Evolutionary conservation across 2,329 filamentous ascomycete species (phyloP).

Genomic region (Fusarium protoensiforme): DNA sequence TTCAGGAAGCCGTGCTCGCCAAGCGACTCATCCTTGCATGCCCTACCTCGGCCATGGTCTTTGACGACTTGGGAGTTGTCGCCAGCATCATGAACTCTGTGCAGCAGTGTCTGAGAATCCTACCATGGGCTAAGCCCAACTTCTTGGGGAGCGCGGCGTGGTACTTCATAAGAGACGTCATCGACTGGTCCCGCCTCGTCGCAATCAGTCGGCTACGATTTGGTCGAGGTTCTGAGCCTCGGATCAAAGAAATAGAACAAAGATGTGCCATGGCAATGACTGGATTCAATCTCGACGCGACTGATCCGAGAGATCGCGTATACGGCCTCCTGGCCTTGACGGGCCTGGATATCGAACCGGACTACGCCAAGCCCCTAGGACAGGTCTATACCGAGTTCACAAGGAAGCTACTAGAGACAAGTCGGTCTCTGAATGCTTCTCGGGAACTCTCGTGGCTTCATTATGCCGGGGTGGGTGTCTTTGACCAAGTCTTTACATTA

Average conservation of each 20-base stretch:
- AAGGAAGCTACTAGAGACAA: background rate
- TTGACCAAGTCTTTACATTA: background rate
- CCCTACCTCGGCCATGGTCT: background rate
- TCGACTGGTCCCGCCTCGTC: background rate
- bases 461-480: background rate
- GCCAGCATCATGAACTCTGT: background rate
- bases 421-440: background rate
- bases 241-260: background rate
- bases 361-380: background rate
- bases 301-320: background rate
- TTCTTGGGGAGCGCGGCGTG: background rate
- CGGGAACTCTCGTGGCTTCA: background rate
- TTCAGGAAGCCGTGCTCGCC: background rate
- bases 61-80: background rate
- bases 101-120: background rate
- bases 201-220: background rate
- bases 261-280: background rate
- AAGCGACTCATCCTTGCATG: background rate
- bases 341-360: background rate
- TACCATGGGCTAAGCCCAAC: background rate
- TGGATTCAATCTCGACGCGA: background rate
- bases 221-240: background rate
- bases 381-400: background rate
- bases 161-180: background rate
- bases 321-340: background rate